Percentiles rank a stretch among this genome's conserved stretches.
Evolutionary conservation across 139 green algal species (phyloP).

Genomic region (Chlorokybus atmophyticus): DNA sequence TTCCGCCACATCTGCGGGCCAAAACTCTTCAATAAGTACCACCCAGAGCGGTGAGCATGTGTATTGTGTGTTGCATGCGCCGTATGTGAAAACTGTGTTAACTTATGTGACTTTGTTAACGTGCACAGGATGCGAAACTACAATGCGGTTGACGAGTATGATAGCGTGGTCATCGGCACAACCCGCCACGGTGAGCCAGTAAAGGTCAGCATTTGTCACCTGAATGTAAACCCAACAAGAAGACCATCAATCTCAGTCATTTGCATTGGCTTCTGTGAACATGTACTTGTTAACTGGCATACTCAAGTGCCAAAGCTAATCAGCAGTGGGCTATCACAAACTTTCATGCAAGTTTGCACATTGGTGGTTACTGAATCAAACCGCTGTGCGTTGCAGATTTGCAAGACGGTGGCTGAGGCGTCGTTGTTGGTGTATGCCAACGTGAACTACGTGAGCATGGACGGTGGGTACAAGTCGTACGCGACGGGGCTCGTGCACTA

Average conservation of each 20-base stretch:
- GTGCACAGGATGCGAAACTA: slow-evolving; percentile 24
- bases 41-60: slow-evolving; percentile 5
- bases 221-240: no score
- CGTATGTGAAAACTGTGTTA: no score
- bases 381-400: slow-evolving; percentile 16
- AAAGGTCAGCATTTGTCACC: slow-evolving; percentile 8
- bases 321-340: not conserved
- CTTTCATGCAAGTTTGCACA: not conserved
- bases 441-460: slow-evolving; percentile 32
- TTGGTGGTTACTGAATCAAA: not conserved
- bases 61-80: no score
- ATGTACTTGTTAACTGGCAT: not conserved
- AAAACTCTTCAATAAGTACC: slow-evolving; percentile 28
- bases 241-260: no score
- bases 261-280: not conserved
- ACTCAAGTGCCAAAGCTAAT: not conserved
- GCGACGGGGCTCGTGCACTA: slow-evolving; percentile 30
- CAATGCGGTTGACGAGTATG: slow-evolving; percentile 27
- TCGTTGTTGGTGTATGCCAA: slow-evolving; percentile 31
- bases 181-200: slow-evolving; percentile 28
- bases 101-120: no score
- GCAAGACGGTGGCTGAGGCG: slow-evolving; percentile 17
- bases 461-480: slow-evolving; percentile 35
- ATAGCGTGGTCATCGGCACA: slow-evolving; percentile 13
- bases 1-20: slow-evolving; percentile 28